Evolutionary conservation across 768 basidiomycete species (phyloP), one percentile per base, ranked within the genome.

Genomic region (Agrocybe chaxingu): DNA sequence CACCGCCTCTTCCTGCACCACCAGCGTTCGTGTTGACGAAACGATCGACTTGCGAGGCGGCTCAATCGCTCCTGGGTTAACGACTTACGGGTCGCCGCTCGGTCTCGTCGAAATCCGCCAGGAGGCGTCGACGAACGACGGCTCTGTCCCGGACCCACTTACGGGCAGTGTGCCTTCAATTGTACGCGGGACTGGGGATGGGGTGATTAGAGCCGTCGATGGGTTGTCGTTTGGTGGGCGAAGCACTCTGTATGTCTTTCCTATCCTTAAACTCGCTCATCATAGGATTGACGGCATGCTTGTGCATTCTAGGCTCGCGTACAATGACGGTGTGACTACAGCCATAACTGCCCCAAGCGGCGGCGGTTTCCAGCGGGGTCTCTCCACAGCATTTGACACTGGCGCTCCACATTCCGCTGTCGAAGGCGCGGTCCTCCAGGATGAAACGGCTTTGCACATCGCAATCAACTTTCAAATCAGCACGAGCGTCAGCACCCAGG

Each of bases 291-390:
- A 43, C 45, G 12, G 43, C 16, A 38, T 55, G 48, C 3, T 9
- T 3, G 40, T 12, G 16, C 38, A 46, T 39, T 49, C 12, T 57
- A 92, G 89, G 31, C 60, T 88, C 36, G 88, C 91, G 0, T 88
- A 90, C 59, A 80, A 81, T 13, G 67, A 75, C 6, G 91, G 92
- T 3, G 85, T 94, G 2, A 89, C 89, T 2, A 77, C 75, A 1
- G 87, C 78, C 1, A 72, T 93, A 10, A 73, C 78, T 0, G 77
- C 83, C 0, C 92, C 91, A 0, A 60, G 67, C 5, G 73, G 79
- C 2, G 13, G 43, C 6, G 79, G 85, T 6, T 79, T 89, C 56
- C 61, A 89, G 32, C 65, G 71, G 0, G 92, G 92, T 0, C 61
- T 91, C 34, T 79, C 83, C 11, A 76, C 79, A 4, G 74, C 78